Evolutionary conservation across 1,139 yeast genomes (phyloP).

Genomic region (Nadsonia starkeyi-henricii): DNA sequence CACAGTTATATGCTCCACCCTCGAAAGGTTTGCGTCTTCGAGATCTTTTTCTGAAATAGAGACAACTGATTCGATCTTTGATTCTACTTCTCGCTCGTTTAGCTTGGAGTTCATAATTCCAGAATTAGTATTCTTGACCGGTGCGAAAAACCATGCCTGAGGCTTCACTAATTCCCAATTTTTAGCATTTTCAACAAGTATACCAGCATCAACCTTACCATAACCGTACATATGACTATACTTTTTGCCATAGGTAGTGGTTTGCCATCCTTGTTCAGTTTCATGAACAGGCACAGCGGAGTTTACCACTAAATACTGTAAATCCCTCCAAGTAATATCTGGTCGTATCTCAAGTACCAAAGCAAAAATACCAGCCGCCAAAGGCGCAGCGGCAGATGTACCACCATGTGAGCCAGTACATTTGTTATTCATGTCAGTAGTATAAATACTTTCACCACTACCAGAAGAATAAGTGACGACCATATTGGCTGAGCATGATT

Average conservation of each 20-base stretch:
- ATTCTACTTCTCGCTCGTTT: conserved; percentile 15
- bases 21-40: conserved; percentile 43
- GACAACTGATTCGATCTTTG: conserved; percentile 30
- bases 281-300: conserved; percentile 57
- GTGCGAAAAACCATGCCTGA: conserved; percentile 67
- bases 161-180: conserved; percentile 80
- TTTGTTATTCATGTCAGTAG: conserved; percentile 62
- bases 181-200: conserved; percentile 59
- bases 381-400: conserved; percentile 97
- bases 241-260: conserved; percentile 37
- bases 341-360: conserved; percentile 74
- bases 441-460: conserved; percentile 76
- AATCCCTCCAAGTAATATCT: conserved; percentile 86
- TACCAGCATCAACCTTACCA: conserved; percentile 80
- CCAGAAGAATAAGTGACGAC: conserved; percentile 95
- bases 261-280: conserved; percentile 58
- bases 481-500: conserved; percentile 88
- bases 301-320: conserved; percentile 69
- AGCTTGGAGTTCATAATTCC: conserved; percentile 2
- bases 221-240: conserved; percentile 86
- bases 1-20: conserved; percentile 77
- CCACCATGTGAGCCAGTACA: conserved; percentile 84
- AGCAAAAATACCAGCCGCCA: conserved; percentile 90
- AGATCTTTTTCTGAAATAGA: conserved; percentile 38
- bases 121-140: conserved; percentile 24